Percentiles rank a stretch among this genome's conserved stretches.
Evolutionary conservation across 1,284 basidiomycete species (phyloP).

Genomic region (Jaminaea rosea): DNA sequence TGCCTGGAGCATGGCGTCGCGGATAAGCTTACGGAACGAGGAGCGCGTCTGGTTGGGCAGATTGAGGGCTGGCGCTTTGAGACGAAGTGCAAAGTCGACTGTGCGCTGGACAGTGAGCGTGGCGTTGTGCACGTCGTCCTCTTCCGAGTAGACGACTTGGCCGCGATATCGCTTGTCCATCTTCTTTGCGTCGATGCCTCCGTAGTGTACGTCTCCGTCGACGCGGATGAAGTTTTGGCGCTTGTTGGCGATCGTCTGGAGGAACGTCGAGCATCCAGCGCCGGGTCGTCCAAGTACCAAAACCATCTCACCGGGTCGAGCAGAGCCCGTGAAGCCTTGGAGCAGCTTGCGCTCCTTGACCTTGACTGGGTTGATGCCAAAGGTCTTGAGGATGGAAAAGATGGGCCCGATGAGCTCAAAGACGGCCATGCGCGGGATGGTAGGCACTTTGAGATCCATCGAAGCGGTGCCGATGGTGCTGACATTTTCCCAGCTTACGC

Average conservation of each 20-base stretch:
- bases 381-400: constrained; percentile 17
- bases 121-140: constrained; percentile 67
- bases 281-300: constrained; percentile 71
- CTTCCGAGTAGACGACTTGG: constrained; percentile 70
- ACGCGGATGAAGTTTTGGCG: constrained; percentile 57
- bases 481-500: constrained; percentile 29
- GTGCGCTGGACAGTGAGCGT: constrained; percentile 57
- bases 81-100: constrained; percentile 29
- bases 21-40: constrained; percentile 53
- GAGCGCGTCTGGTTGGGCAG: constrained; percentile 51
- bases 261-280: constrained; percentile 64
- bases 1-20: constrained; percentile 56
- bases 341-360: constrained; percentile 8
- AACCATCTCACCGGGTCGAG: constrained; percentile 37
- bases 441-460: constrained; percentile 27
- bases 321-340: constrained; percentile 24
- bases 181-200: constrained; percentile 54
- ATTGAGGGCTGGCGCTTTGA: constrained; percentile 19
- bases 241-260: constrained; percentile 64
- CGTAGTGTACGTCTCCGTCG: constrained; percentile 61
- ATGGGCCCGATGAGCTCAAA: constrained; percentile 27
- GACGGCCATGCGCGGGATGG: constrained; percentile 26
- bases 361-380: constrained; percentile 20
- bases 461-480: constrained; percentile 23
- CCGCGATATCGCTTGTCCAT: constrained; percentile 57